Evolutionary conservation across 139 green algal species (phyloP).

Genomic region (Yamagishiella unicocca): DNA sequence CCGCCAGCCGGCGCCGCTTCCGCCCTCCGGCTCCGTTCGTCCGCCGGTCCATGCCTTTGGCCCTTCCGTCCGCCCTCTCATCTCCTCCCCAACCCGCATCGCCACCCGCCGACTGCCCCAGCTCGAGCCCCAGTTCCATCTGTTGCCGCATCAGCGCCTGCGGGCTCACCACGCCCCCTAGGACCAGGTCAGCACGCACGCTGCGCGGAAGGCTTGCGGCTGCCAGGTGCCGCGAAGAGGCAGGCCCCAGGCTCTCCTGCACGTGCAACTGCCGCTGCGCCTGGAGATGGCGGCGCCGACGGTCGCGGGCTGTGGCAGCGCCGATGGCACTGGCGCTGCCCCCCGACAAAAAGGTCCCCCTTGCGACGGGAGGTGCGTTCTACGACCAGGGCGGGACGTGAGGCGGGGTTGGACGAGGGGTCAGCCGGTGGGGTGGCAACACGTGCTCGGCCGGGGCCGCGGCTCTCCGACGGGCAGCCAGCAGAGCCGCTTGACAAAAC

Average conservation of each 20-base stretch:
- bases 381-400: background rate
- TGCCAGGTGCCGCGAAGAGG: too few species aligned
- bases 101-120: background rate
- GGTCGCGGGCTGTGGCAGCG: background rate
- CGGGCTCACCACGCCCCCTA: background rate
- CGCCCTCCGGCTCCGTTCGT: background rate
- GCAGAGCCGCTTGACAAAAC: background rate
- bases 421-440: background rate
- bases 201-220: too few species aligned
- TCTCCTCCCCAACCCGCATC: background rate
- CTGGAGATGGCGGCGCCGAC: background rate
- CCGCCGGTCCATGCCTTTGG: background rate
- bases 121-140: background rate
- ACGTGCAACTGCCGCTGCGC: background rate
- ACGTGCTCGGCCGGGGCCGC: too few species aligned
- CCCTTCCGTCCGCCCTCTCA: background rate
- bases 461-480: background rate
- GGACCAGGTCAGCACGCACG: background rate
- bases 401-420: background rate
- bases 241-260: background rate
- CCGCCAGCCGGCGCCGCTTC: background rate
- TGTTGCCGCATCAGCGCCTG: constrained; percentile 3
- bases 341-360: background rate
- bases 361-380: background rate
- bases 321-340: background rate